A percentile compares a stretch with the other conserved stretches of the same genome.
These are phyloP conservation scores for Cryptococcus sp. DNA, from an alignment of 1,284 basidiomycete genomes.

Conservation along the genomic window DNA sequence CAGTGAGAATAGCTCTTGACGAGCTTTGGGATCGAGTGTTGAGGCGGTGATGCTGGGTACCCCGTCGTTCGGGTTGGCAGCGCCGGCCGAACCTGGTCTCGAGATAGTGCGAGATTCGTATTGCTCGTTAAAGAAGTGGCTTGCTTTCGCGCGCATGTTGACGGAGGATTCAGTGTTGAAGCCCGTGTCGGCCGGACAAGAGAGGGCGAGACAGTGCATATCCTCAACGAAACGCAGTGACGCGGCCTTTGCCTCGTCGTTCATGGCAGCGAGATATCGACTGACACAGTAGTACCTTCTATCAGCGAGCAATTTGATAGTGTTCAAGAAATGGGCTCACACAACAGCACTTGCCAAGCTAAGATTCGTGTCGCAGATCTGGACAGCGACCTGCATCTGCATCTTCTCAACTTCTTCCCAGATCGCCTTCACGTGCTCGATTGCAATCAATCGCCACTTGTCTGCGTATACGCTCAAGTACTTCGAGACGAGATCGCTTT, in stretches of 20 bases:
- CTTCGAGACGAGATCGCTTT: not conserved
- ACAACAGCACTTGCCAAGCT: not conserved
- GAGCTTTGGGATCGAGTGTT: not conserved
- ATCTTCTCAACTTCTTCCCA: slow-evolving; percentile 4
- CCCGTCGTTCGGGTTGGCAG: not conserved
- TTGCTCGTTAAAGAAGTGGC: not conserved
- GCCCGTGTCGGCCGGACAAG: not conserved
- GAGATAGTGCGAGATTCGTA: not conserved
- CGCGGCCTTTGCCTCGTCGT: not conserved
- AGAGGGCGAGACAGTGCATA: not conserved
- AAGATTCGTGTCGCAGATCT: slow-evolving; percentile 2
- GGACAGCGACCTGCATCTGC: not conserved
- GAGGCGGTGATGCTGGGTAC: not conserved
- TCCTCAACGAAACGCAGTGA: not conserved
- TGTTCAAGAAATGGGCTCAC: not conserved
- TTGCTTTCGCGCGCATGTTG: not conserved
- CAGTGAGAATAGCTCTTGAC: slow-evolving; percentile 1
- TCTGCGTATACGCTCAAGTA: not conserved
- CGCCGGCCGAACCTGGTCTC: too few relatives aligned
- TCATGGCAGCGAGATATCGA: not conserved
- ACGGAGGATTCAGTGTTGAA: not conserved
- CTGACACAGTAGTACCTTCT: not conserved
- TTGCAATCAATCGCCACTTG: slow-evolving; percentile 4
- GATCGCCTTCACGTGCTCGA: not conserved
- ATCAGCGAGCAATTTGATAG: not conserved